phyloP scores from a whole-genome alignment of 106 monocot genomes.

The Xerophyta viscosa region DNA sequence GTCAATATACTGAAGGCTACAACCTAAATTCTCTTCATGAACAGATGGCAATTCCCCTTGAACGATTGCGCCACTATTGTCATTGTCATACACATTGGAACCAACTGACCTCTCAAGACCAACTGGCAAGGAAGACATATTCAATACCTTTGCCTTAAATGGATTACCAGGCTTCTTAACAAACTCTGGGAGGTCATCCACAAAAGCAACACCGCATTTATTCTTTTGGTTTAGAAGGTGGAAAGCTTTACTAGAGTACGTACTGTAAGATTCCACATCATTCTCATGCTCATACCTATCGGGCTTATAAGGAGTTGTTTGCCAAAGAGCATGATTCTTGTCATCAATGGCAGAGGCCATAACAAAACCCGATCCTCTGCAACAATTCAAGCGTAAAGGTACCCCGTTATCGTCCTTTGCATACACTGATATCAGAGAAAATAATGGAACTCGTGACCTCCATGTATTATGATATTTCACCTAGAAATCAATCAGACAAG shows the following conservation, averaged over 20 bases:
- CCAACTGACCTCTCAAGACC: conserved; percentile 6
- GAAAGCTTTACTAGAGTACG: conserved; percentile 37
- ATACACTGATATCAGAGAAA: conserved; percentile 68
- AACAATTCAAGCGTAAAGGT: conserved; percentile 45
- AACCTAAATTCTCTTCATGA: conserved; percentile 6
- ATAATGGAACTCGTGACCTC: conserved; percentile 28
- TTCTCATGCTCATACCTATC: conserved; percentile 28
- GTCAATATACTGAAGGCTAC: conserved; percentile 20
- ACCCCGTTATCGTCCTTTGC: conserved; percentile 49
- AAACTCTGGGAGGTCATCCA: conserved; percentile 74
- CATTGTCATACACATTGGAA: background rate
- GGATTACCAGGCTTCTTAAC: conserved; percentile 85
- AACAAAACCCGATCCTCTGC: conserved; percentile 58
- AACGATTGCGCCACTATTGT: conserved; percentile 6
- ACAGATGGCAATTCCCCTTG: conserved; percentile 13
- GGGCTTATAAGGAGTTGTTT: conserved; percentile 24
- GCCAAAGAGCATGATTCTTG: conserved; percentile 47
- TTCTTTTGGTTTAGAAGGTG: conserved; percentile 71
- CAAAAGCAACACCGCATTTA: conserved; percentile 55
- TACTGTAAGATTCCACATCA: conserved; percentile 20
- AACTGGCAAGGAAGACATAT: conserved; percentile 13
- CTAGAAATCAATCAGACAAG: conserved; percentile 23
- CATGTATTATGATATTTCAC: conserved; percentile 57
- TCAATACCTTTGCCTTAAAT: conserved; percentile 61
- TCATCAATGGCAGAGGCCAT: conserved; percentile 55